Conservation (phyloP, 345 rosid genomes). For the Pelargonium nanum region DNA sequence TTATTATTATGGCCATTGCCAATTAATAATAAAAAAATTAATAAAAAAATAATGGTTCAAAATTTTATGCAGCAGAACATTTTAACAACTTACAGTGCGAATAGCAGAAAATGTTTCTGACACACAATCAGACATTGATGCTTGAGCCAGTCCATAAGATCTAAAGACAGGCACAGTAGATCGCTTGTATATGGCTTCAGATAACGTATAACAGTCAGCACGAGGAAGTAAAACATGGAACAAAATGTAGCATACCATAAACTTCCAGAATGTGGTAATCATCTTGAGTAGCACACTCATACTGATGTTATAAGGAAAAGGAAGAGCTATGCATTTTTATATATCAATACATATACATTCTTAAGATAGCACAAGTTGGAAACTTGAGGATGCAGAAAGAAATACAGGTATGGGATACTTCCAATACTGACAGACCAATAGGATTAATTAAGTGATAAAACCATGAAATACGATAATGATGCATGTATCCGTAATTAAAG, state of each 20-base stretch:
- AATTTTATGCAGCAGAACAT: not conserved
- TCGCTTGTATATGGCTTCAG: slow-evolving; percentile 70
- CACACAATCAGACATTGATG: slow-evolving; percentile 84
- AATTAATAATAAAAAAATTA: too few species aligned
- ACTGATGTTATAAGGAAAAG: too few species aligned
- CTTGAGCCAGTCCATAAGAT: slow-evolving; percentile 86
- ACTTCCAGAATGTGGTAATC: not conserved
- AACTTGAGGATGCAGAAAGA: not conserved
- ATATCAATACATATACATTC: not conserved
- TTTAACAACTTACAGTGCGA: slow-evolving; percentile 62
- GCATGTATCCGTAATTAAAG: not conserved
- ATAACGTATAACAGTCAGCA: slow-evolving; percentile 21
- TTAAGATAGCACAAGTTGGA: too few species aligned
- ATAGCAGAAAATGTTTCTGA: slow-evolving; percentile 89
- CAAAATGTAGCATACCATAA: not conserved
- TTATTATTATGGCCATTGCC: too few species aligned
- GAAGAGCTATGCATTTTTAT: not conserved
- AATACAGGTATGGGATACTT: not conserved
- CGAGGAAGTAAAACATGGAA: slow-evolving; percentile 11
- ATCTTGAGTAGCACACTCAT: not conserved
- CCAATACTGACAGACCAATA: not conserved
- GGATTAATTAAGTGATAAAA: not conserved
- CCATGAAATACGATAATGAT: not conserved
- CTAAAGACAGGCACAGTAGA: slow-evolving; percentile 77
- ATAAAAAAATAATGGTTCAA: not conserved